Evolutionary conservation across 2,329 filamentous ascomycete species (phyloP).

Genomic region (Aspergillus ibericus): DNA sequence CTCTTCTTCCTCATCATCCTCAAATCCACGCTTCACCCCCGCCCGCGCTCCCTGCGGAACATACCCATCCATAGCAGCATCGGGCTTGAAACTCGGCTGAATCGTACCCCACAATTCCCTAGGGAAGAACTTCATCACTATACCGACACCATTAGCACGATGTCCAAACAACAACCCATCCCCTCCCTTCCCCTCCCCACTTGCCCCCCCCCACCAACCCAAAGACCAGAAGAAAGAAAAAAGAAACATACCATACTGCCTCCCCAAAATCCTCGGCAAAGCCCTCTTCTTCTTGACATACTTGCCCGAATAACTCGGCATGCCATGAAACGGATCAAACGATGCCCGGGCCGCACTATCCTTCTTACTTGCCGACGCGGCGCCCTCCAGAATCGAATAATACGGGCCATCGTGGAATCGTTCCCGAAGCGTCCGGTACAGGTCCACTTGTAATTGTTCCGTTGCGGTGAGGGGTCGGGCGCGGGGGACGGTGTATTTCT

Average conservation of each 20-base stretch:
- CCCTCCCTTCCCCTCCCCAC: not conserved
- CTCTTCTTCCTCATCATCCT: constrained; percentile 48
- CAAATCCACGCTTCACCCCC: constrained; percentile 41
- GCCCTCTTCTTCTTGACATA: constrained; percentile 58
- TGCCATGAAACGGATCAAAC: constrained; percentile 63
- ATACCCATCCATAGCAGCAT: constrained; percentile 32
- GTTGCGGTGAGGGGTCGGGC: constrained; percentile 32
- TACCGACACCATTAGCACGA: not conserved
- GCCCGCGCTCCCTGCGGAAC: constrained; percentile 19
- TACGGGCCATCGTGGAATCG: constrained; percentile 60
- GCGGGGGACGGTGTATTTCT: constrained; percentile 42
- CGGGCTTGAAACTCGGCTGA: constrained; percentile 46
- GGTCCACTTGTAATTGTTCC: constrained; percentile 52
- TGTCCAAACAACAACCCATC: not conserved
- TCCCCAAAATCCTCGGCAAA: constrained; percentile 55
- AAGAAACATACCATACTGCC: constrained; percentile 51
- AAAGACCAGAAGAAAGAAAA: not conserved
- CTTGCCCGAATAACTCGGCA: constrained; percentile 60
- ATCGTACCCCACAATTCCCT: constrained; percentile 58
- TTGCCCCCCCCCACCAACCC: not conserved
- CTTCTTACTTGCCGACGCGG: constrained; percentile 44
- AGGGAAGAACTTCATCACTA: constrained; percentile 60
- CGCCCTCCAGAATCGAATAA: constrained; percentile 54
- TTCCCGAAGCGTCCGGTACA: constrained; percentile 55
- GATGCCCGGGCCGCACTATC: constrained; percentile 46